Percentiles rank a stretch among this genome's conserved stretches.
Conservation (phyloP, 768 basidiomycete species). For the Collybia sp. region DNA sequence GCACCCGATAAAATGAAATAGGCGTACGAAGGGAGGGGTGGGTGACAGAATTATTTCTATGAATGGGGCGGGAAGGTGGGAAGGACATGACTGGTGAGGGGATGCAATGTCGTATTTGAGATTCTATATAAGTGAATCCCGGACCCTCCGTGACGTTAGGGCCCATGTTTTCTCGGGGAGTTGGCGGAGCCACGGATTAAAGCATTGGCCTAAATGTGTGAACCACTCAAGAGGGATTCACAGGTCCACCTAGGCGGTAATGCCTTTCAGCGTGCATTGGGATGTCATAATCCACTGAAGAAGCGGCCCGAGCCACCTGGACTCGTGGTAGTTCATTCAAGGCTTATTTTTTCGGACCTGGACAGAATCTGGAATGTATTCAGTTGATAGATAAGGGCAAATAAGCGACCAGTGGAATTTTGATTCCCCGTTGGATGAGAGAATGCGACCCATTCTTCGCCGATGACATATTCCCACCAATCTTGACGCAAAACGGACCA, state of each 20-base stretch:
- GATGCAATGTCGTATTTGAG: neutral
- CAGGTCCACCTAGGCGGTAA: conserved; percentile 1
- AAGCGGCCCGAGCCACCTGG: neutral
- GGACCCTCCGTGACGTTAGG: conserved; percentile 20
- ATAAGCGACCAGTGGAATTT: too few relatives aligned
- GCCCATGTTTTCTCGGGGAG: conserved; percentile 33
- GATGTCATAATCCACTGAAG: neutral
- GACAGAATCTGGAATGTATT: too few relatives aligned
- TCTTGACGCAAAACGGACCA: conserved; percentile 3
- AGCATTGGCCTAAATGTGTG: conserved; percentile 7
- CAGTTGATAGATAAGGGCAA: too few relatives aligned
- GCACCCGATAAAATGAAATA: neutral
- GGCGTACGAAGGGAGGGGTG: conserved; percentile 45
- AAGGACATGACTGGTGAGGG: conserved; percentile 15
- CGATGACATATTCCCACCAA: neutral
- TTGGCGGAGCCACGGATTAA: conserved; percentile 29
- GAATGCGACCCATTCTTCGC: neutral
- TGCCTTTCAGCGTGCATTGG: conserved; percentile 4
- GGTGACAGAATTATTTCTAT: conserved; percentile 30
- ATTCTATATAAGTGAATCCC: conserved; percentile 5
- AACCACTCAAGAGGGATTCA: conserved; percentile 9
- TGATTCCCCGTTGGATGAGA: neutral
- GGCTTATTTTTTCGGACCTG: too few relatives aligned
- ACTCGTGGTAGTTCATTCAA: too few relatives aligned
- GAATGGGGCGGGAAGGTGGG: conserved; percentile 11